Conservation (phyloP, 1,139 yeast species). For the Yamadazyma sp. region DNA sequence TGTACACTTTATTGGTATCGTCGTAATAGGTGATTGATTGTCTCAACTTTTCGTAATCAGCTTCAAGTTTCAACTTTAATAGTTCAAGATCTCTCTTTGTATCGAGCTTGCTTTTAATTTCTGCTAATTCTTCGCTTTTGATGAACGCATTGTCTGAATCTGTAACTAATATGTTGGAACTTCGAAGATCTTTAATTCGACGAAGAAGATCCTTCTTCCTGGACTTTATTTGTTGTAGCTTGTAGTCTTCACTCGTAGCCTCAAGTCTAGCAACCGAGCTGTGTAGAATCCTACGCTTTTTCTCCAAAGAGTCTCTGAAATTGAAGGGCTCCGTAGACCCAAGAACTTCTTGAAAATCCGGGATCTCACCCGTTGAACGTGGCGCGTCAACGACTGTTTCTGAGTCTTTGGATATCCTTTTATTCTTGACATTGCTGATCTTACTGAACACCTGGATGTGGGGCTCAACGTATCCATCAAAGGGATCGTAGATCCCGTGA, state of each 20-base stretch:
- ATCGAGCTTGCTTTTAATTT: conserved; percentile 17
- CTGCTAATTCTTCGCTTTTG: conserved; percentile 30
- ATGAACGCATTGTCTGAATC: conserved; percentile 18
- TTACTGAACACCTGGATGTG: conserved; percentile 14
- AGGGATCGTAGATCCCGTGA: conserved; percentile 5
- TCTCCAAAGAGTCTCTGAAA: conserved; percentile 14
- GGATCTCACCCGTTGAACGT: not conserved
- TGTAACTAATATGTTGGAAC: conserved; percentile 26
- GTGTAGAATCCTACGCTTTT: conserved; percentile 23
- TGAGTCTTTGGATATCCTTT: conserved; percentile 1
- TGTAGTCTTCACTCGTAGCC: conserved; percentile 11
- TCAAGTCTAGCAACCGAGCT: conserved; percentile 20
- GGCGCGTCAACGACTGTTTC: not conserved
- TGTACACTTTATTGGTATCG: conserved; percentile 39
- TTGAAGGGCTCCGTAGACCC: not conserved
- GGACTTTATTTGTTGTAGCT: conserved; percentile 4
- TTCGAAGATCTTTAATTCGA: conserved; percentile 26
- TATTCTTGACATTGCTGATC: conserved; percentile 10
- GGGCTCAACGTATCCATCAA: conserved; percentile 7
- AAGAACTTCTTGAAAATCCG: not conserved
- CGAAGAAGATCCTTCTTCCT: conserved; percentile 20
- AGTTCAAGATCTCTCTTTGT: conserved; percentile 35
- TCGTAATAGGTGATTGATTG: conserved; percentile 36
- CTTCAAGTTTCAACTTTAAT: conserved; percentile 31
- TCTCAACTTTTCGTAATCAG: conserved; percentile 37